These are phyloP conservation scores for Tuctoria greenei DNA, from an alignment of 176 grass and related monocot genomes.

Conservation along the genomic window DNA sequence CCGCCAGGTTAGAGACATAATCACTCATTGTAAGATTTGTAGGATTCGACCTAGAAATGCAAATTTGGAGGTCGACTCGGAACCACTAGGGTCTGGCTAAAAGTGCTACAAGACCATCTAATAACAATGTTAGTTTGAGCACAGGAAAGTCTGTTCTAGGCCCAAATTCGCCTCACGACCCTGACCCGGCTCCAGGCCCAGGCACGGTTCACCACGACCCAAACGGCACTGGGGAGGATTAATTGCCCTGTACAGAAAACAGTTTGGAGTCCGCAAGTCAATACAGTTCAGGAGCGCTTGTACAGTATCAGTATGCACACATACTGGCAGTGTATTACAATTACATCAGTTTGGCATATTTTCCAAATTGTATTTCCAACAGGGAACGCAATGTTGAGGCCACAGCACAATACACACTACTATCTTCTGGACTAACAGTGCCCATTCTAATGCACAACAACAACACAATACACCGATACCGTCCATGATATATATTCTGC, in stretches of 20 bases:
- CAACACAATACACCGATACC: background rate
- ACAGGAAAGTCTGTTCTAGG: background rate
- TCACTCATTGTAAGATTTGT: slow-evolving; percentile 20
- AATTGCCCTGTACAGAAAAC: background rate
- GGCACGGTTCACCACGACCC: too few relatives aligned
- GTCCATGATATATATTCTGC: background rate
- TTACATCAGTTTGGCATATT: background rate
- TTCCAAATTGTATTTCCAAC: background rate
- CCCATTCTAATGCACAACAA: background rate
- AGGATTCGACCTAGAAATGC: slow-evolving; percentile 37
- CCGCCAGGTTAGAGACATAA: slow-evolving; percentile 46
- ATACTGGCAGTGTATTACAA: background rate
- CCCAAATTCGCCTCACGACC: too few relatives aligned
- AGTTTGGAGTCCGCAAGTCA: background rate
- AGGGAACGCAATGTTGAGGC: background rate
- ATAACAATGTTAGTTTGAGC: background rate
- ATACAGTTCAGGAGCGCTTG: background rate
- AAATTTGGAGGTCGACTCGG: slow-evolving; percentile 17
- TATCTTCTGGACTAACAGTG: background rate
- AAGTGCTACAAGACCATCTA: background rate
- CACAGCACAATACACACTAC: background rate
- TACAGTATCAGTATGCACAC: background rate
- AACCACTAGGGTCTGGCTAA: slow-evolving; percentile 48
- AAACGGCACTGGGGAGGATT: background rate
- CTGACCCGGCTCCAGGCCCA: too few relatives aligned